phyloP scores from a whole-genome alignment of 139 green algal genomes.

The Closterium sp. region DNA sequence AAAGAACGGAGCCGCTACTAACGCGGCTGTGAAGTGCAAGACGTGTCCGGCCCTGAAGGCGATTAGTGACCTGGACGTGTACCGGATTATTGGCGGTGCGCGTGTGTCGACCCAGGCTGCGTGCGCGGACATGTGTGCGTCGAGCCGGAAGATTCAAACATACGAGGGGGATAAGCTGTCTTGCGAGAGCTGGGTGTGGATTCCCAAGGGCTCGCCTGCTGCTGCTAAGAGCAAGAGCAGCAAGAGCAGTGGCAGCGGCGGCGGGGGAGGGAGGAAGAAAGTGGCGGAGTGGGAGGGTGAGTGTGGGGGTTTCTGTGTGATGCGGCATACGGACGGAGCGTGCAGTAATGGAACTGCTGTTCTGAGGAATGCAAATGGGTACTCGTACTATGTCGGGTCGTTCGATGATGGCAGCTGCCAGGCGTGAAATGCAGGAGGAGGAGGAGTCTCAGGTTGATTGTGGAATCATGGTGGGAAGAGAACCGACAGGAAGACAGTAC shows the following conservation, averaged over 20 bases:
- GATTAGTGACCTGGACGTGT: neutral
- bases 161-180: neutral
- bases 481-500: too few species aligned
- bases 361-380: neutral
- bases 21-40: neutral
- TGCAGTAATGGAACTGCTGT: neutral
- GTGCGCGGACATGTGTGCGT: neutral
- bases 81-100: neutral
- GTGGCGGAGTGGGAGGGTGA: neutral
- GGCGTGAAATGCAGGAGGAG: neutral
- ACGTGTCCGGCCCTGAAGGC: neutral
- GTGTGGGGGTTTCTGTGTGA: neutral
- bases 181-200: neutral
- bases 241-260: neutral
- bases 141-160: neutral
- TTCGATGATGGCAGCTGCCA: neutral
- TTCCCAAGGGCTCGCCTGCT: neutral
- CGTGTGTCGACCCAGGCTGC: neutral
- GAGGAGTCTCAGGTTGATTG: neutral
- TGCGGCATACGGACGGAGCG: neutral
- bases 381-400: neutral
- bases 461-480: too few species aligned
- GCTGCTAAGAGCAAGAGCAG: neutral
- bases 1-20: neutral
- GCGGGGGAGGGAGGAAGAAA: neutral